Conservation (phyloP, 2,329 filamentous ascomycete species). For the Atkinsonella hypoxylon region DNA sequence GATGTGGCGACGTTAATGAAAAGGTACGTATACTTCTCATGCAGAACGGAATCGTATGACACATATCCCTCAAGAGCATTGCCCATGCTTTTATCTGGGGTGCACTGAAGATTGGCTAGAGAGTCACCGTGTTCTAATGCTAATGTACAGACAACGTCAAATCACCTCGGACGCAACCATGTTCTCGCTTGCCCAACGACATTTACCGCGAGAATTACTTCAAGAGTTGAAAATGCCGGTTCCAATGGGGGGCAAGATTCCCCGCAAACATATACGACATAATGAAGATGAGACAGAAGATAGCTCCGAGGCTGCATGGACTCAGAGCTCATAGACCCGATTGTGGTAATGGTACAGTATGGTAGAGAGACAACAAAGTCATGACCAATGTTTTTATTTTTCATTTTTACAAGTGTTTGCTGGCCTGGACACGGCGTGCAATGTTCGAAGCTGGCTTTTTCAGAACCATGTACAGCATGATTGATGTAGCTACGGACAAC, state of each 20-base stretch:
- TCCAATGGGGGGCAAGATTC: conserved; percentile 37
- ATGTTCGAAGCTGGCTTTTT: conserved; percentile 72
- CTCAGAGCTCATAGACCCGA: conserved; percentile 3
- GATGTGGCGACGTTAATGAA: conserved; percentile 75
- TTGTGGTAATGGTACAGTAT: not conserved
- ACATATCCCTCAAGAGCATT: conserved; percentile 20
- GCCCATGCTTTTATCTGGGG: not conserved
- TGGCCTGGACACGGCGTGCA: conserved; percentile 62
- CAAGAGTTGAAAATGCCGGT: conserved; percentile 68
- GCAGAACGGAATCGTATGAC: not conserved
- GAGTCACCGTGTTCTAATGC: conserved; percentile 13
- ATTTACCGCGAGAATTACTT: conserved; percentile 70
- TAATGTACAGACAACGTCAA: conserved; percentile 58
- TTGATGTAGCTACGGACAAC: conserved; percentile 67
- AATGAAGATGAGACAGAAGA: conserved; percentile 25
- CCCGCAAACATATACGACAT: conserved; percentile 21
- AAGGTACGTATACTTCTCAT: conserved; percentile 39
- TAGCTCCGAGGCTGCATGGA: conserved; percentile 15
- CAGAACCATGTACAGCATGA: conserved; percentile 95
- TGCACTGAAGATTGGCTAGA: not conserved
- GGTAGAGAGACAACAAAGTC: not conserved
- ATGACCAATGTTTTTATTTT: no score
- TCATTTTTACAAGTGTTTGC: conserved; percentile 55
- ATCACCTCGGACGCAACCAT: conserved; percentile 58
- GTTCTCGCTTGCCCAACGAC: conserved; percentile 74